A percentile compares a stretch with the other conserved stretches of the same genome.
These are phyloP conservation scores for Quercus suber DNA, from an alignment of 306 rosid genomes.

Conservation along the genomic window DNA sequence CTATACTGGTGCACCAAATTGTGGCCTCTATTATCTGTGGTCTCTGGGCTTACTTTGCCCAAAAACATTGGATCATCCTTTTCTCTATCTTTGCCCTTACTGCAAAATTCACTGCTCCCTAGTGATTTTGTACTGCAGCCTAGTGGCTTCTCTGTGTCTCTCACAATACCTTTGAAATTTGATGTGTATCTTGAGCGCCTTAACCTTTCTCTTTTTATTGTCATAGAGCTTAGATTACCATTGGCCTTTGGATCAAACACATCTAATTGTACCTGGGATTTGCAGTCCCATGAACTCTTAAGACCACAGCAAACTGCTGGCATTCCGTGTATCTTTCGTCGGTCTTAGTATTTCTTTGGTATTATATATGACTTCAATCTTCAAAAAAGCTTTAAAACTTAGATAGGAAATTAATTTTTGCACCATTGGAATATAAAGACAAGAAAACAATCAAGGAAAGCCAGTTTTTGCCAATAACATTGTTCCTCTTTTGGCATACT, in stretches of 20 bases:
- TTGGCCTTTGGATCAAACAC: slow-evolving; percentile 44
- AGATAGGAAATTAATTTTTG: slow-evolving; percentile 10
- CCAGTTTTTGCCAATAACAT: not conserved
- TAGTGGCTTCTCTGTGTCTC: slow-evolving; percentile 25
- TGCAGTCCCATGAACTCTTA: slow-evolving; percentile 44
- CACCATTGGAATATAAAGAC: slow-evolving; percentile 13
- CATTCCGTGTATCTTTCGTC: slow-evolving; percentile 27
- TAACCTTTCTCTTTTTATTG: slow-evolving; percentile 7
- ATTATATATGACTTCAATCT: slow-evolving; percentile 6
- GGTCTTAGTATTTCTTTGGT: not conserved
- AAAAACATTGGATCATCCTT: not conserved
- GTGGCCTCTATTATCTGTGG: not conserved
- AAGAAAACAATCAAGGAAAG: slow-evolving; percentile 20
- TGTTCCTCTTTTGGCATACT: not conserved
- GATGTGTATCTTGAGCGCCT: slow-evolving; percentile 21
- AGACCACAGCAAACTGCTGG: slow-evolving; percentile 33
- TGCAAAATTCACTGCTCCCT: slow-evolving; percentile 16
- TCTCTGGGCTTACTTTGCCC: not conserved
- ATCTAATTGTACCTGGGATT: slow-evolving; percentile 27
- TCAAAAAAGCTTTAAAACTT: slow-evolving; percentile 13
- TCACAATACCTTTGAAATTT: slow-evolving; percentile 29
- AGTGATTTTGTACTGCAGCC: slow-evolving; percentile 16
- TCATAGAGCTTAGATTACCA: slow-evolving; percentile 6
- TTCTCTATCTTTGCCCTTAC: slow-evolving; percentile 2
- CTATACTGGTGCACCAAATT: not conserved